These are phyloP conservation scores for Ceratonia siliqua DNA, from an alignment of 306 rosid genomes.

Conservation along the genomic window DNA sequence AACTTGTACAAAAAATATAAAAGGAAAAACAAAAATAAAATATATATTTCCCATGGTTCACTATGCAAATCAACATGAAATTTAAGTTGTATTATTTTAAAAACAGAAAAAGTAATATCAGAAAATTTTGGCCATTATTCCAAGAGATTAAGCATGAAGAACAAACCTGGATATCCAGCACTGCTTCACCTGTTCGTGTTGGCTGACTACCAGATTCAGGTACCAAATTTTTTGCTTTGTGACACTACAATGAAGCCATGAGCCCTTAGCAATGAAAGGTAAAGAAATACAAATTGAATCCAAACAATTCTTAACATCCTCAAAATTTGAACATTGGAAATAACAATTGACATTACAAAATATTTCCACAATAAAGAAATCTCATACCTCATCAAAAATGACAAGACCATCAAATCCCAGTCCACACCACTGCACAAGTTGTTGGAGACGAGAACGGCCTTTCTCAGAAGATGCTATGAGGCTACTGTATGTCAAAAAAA, in stretches of 20 bases:
- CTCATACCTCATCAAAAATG: conserved; percentile 84
- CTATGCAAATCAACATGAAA: conserved; percentile 14
- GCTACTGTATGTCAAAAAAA: conserved; percentile 90
- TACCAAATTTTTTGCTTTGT: conserved; percentile 97
- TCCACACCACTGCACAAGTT: conserved; percentile 98
- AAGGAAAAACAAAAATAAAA: not conserved
- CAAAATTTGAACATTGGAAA: conserved; percentile 19
- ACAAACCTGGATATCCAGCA: conserved; percentile 90
- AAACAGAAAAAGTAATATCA: conserved; percentile 1
- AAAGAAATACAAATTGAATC: conserved; percentile 38
- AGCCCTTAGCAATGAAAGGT: conserved; percentile 52
- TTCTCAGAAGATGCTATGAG: conserved; percentile 96
- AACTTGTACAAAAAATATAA: not conserved
- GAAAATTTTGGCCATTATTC: not conserved
- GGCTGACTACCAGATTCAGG: conserved; percentile 99
- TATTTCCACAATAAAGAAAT: conserved; percentile 8
- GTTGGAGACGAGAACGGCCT: conserved; percentile 94
- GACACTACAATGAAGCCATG: conserved; percentile 83
- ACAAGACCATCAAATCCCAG: conserved; percentile 79
- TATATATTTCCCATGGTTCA: conserved; percentile 8
- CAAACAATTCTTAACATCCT: conserved; percentile 8
- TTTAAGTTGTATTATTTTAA: not conserved
- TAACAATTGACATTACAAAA: conserved; percentile 32
- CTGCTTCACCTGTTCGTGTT: conserved; percentile 98
- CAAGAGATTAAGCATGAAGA: conserved; percentile 29